Base-by-base conservation (phyloP, 2,329 filamentous ascomycete species). In the Aspergillus thermomutatus region DNA sequence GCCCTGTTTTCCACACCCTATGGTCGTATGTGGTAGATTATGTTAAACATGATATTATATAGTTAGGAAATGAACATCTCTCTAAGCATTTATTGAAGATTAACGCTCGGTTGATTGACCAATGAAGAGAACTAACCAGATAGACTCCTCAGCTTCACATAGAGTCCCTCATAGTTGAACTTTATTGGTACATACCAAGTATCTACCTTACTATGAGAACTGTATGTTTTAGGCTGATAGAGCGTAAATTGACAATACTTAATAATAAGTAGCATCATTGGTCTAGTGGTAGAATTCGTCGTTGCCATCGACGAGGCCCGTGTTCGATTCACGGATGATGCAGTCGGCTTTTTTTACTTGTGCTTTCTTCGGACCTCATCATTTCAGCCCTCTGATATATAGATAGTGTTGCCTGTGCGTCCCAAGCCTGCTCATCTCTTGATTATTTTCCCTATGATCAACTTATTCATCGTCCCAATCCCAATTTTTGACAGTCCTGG, bases 311-410 rank as follows among this genome's bases (percentile, higher is more conserved):
- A 76, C 67, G 73, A 75, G 74, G 72, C 73, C 73, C 74, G 73
- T 73, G 74, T 76, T 76, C 74, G 73, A 76, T 76, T 76, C 74
- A 73, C 74, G 74, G 74, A 75, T 73, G 73, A 75, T 75, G 74
- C 73, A 75, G 9, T 56, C 8, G 17, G 54, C 48, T 67, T 66
- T 61, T 53, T 59, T 58, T 64, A n/a, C 21, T 10, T 5, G 6
- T 40, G 10, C 41, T 21, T 9, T 14, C 21, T 23, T 25, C 6
- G 8, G 14, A 8, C 40, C 40, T 31, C 1, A 14, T n/a, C n/a
- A n/a, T n/a, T n/a, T n/a, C n/a, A n/a, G n/a, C 28, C 14, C 10
- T 31, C 1, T 14, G 28, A 28, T 28, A 10, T n/a, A n/a, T n/a
- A n/a, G n/a, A n/a, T n/a, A n/a, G n/a, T n/a, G n/a, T n/a, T n/a